Evolutionary conservation across 371 early-diverging fungal genomes (phyloP), one percentile per base, ranked within the genome.

Genomic region (Mucor racemosus): DNA sequence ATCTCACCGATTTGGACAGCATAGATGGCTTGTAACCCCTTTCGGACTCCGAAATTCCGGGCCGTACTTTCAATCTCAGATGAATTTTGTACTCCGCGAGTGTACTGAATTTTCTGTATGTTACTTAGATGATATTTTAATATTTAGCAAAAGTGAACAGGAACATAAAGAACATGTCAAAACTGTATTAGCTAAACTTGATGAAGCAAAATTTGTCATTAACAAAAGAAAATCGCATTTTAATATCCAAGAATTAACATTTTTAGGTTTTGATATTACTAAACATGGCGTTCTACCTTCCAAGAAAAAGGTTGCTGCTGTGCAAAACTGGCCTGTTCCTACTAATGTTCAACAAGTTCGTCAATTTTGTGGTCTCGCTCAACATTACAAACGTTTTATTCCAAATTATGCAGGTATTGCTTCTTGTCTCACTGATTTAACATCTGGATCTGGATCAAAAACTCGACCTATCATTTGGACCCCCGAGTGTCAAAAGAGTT

Each of bases 221-320:
- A 15, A 64, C 53, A 4, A 83, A 85, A 65, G 67, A 42, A 91
- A 91, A 61, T 90, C 87, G 62, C 53, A 66, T 7, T 87, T 89
- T 67, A 39, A 53, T 48, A 17, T 44, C 7, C 19, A 38, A 6
- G 67, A 74, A 50, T n/a, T 88, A 11, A 68, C 74, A 1, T 88
- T 75, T 66, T 62, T 86, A n/a, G 86, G 88, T 6, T 72, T 76
- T 65, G 53, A 74, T 11, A 36, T 87, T 7, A 65, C 68, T 33
- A 63, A 15, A 10, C 40, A 63, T 0, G 84, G 83, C 1, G 60
- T 85, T 4, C 7, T 46, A 1, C 73, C 71, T 0, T 75, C 74
- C 17, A 40, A 64, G 21, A 36, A 41, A 19, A 78, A 82, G 57
- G 26, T 53, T 0, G 39, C 69, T 15, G 73, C 71, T 0, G 61